Evolutionary conservation across 1,139 yeast species (phyloP), one percentile per base, ranked within the genome.

Genomic region (Taphrina communis): DNA sequence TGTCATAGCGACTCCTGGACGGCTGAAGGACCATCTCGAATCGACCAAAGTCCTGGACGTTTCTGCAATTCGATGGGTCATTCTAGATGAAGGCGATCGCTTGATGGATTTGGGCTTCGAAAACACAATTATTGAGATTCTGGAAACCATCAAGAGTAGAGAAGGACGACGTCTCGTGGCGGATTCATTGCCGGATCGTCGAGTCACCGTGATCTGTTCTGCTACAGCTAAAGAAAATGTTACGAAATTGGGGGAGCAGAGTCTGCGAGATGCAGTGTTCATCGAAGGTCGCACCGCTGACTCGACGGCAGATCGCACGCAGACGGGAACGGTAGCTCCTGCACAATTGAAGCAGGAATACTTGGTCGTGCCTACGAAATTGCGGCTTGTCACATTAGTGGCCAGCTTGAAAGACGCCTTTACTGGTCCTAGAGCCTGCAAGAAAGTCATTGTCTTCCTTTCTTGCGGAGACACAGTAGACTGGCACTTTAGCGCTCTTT

Each of bases 391-490:
- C 0, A 84, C 97, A 0, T 79, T 94, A 55, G 87, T 90, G 21
- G 92, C 90, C 0, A 77, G 83, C 6, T 80, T 94, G 71, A 77
- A 74, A 12, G 75, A 79, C 4, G 35, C 60, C 19, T 53, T 61
- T 25, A 48, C 44, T n/a, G 58, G 57, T 12, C 42, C 67, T 2
- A 57, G 55, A 48, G 76, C 78, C 1, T 73, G 74, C 6, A 77
- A 83, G 1, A 85, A 91, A 75, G 86, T 94, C 0, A 88, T 94
- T 76, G 93, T 95, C 0, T 94, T 94, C 77, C 84, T 92, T 73
- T 89, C 97, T 8, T 94, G 99, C 79, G 87, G 98, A 0, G 98
- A 94, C 76, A 89, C 97, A 14, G 98, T 95, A 31, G 92, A 94
- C 74, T 94, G 89, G 80, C 97, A 94, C 78, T 91, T 87, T 77